Evolutionary conservation across 202 grass and related monocot genomes (phyloP).

Genomic region (Eragrostis tef): DNA sequence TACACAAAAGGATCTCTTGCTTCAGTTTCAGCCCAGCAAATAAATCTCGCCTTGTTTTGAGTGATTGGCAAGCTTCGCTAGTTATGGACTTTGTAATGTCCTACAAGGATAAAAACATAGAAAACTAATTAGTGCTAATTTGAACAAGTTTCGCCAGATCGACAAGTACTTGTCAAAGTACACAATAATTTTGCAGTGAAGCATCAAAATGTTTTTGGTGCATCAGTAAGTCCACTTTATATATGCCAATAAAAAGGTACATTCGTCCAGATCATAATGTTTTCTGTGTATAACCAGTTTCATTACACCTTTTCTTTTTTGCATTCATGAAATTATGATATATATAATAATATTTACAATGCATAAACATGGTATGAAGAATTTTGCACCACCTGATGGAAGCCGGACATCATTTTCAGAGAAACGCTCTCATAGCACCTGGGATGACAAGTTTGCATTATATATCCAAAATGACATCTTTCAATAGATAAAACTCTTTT

Average conservation of each 20-base stretch:
- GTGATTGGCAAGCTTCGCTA: constrained; percentile 75
- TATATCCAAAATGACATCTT: constrained; percentile 34
- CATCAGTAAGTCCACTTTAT: too few species aligned
- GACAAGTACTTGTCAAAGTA: constrained; percentile 24
- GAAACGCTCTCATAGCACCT: constrained; percentile 95
- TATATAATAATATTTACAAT: constrained; percentile 12
- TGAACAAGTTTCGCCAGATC: constrained; percentile 35
- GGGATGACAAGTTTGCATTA: constrained; percentile 31
- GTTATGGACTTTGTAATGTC: constrained; percentile 92
- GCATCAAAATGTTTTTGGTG: constrained; percentile 28
- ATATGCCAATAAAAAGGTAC: too few species aligned
- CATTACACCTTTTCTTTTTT: constrained; percentile 31
- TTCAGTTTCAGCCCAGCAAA: constrained; percentile 92
- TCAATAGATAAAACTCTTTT: constrained; percentile 7
- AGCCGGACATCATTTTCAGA: constrained; percentile 97
- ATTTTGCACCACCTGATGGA: constrained; percentile 79
- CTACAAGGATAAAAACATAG: constrained; percentile 60
- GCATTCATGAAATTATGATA: neutral
- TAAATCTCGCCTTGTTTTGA: constrained; percentile 85
- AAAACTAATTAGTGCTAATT: constrained; percentile 37
- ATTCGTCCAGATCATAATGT: too few species aligned
- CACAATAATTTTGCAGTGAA: neutral
- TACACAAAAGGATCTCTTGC: constrained; percentile 97
- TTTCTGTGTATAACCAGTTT: neutral
- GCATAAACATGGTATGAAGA: constrained; percentile 32